A percentile compares a stretch with the other conserved stretches of the same genome.
Evolutionary conservation across 2,329 filamentous ascomycete species (phyloP).

Genomic region (Calcarisporium arbuscula): DNA sequence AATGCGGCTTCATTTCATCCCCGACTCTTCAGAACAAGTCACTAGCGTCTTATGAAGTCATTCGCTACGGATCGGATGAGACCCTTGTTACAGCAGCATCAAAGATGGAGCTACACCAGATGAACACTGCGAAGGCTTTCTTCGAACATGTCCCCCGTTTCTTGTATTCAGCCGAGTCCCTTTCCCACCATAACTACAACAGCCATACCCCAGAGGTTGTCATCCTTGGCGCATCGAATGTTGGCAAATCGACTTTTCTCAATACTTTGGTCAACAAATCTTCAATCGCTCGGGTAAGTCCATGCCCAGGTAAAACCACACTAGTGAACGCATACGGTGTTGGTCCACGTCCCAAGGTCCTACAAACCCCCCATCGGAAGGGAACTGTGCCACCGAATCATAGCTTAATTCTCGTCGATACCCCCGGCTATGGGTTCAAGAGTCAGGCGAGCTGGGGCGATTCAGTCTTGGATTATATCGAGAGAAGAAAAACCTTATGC

Average conservation of each 20-base stretch:
- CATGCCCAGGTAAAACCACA: conserved; percentile 45
- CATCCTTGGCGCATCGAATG: conserved; percentile 81
- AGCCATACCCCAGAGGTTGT: conserved; percentile 57
- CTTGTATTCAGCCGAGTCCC: conserved; percentile 43
- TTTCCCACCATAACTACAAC: conserved; percentile 45
- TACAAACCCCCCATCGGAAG: conserved; percentile 18
- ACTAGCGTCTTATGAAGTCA: too few species aligned
- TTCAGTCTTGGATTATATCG: conserved; percentile 45
- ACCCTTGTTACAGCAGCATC: too few species aligned
- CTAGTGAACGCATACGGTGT: conserved; percentile 52
- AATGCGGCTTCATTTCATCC: too few species aligned
- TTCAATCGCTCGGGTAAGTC: conserved; percentile 42
- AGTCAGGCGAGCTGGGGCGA: conserved; percentile 45
- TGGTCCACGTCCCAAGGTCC: conserved; percentile 32
- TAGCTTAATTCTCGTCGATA: conserved; percentile 44
- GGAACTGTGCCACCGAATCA: conserved; percentile 37
- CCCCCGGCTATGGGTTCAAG: conserved; percentile 43
- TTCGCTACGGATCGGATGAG: too few species aligned
- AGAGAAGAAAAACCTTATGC: conserved; percentile 36
- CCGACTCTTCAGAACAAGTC: too few species aligned
- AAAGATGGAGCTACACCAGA: too few species aligned
- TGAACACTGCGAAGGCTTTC: too few species aligned
- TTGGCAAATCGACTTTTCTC: conserved; percentile 83
- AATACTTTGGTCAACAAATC: conserved; percentile 63
- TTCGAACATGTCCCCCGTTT: conserved; percentile 27